phyloP scores from a whole-genome alignment of 179 eudicot species.

The Heliamphora pulchella region DNA sequence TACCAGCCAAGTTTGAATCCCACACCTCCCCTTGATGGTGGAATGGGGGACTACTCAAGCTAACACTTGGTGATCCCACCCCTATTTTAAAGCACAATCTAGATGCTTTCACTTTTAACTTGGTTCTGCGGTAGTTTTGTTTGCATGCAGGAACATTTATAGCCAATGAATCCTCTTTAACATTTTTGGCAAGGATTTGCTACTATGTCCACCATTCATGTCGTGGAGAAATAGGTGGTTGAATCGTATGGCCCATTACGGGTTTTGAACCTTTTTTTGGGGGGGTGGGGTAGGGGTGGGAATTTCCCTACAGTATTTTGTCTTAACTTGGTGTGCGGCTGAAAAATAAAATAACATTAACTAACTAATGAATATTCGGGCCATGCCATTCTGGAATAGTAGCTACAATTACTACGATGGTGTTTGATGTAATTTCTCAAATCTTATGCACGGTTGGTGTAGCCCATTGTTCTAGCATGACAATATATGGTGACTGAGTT shows the following conservation, averaged over 20 bases:
- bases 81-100: no score
- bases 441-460: not conserved
- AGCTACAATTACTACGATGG: not conserved
- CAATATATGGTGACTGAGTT: not conserved
- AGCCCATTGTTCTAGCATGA: not conserved
- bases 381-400: not conserved
- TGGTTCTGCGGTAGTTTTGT: no score
- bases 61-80: no score
- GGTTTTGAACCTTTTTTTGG: no score
- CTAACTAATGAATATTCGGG: not conserved
- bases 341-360: not conserved
- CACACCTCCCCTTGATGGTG: not conserved
- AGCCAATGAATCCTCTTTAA: no score
- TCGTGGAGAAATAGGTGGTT: no score
- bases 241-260: no score
- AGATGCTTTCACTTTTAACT: no score
- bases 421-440: not conserved
- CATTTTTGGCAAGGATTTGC: no score
- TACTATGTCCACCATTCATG: no score
- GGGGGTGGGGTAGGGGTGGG: not conserved
- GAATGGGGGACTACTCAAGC: not conserved
- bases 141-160: no score
- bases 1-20: conserved; percentile 3
- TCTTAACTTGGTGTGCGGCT: not conserved
- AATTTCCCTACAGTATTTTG: not conserved